A percentile compares a stretch with the other conserved stretches of the same genome.
Evolutionary conservation across 352 stramenopile genomes (phyloP).

Genomic region (Phytophthora pluvialis): DNA sequence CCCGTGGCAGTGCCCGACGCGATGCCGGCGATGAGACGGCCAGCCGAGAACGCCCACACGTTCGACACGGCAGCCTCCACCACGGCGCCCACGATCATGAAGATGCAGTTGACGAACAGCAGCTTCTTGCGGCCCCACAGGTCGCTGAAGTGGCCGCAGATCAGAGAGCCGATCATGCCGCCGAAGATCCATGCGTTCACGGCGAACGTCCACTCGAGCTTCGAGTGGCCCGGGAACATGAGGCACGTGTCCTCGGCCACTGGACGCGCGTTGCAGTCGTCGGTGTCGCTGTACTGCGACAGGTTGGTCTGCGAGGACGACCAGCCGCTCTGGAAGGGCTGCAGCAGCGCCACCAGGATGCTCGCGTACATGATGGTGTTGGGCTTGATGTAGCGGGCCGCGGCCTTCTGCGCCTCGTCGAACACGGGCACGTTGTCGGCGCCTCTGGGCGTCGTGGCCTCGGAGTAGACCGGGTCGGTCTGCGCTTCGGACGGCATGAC

Average conservation of each 20-base stretch:
- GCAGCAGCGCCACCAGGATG: slow-evolving; percentile 40
- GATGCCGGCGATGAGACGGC: slow-evolving; percentile 17
- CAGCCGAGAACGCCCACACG: slow-evolving; percentile 28
- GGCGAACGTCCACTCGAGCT: too few species aligned
- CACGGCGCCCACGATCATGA: slow-evolving; percentile 41
- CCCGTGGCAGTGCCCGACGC: slow-evolving; percentile 19
- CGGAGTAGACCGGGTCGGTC: slow-evolving; percentile 25
- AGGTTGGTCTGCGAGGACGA: slow-evolving; percentile 57
- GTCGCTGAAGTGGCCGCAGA: slow-evolving; percentile 40
- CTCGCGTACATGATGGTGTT: slow-evolving; percentile 49
- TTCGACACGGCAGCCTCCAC: slow-evolving; percentile 32
- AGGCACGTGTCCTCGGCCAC: too few species aligned
- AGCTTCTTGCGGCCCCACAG: slow-evolving; percentile 34
- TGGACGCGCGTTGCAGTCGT: too few species aligned
- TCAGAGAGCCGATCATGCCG: slow-evolving; percentile 54
- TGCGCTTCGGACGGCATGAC: slow-evolving; percentile 22
- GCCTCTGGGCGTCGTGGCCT: slow-evolving; percentile 20
- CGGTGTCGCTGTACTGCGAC: too few species aligned
- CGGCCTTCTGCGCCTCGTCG: slow-evolving; percentile 30
- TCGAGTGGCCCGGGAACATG: too few species aligned
- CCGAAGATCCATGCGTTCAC: slow-evolving; percentile 53
- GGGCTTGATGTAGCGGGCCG: slow-evolving; percentile 29
- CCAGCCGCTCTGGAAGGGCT: slow-evolving; percentile 60
- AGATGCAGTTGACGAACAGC: slow-evolving; percentile 34
- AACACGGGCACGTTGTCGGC: slow-evolving; percentile 19